A percentile compares a stretch with the other conserved stretches of the same genome.
These are phyloP conservation scores for Panicum miliaceum DNA, from an alignment of 176 grass and related monocot species.

Conservation along the genomic window DNA sequence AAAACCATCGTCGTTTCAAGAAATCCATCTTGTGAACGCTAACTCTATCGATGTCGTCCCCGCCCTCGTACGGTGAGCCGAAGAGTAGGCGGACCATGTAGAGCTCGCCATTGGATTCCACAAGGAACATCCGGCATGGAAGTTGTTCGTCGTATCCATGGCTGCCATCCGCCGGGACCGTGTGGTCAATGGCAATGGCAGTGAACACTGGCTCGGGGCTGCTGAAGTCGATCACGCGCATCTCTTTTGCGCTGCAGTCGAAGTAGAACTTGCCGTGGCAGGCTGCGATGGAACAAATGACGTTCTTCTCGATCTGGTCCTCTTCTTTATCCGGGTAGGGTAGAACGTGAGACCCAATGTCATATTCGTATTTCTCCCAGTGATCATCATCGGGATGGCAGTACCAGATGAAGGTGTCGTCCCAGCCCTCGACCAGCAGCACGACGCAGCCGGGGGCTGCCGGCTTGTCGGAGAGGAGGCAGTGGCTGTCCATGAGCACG, in stretches of 20 bases:
- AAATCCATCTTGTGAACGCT: constrained; percentile 16
- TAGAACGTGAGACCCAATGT: background rate
- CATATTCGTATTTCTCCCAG: background rate
- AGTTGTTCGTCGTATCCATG: background rate
- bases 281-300: background rate
- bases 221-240: background rate
- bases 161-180: background rate
- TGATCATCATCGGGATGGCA: background rate
- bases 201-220: background rate
- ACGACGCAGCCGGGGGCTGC: background rate
- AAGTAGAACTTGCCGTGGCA: background rate
- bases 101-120: constrained; percentile 23
- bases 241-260: background rate
- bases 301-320: background rate
- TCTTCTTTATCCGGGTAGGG: background rate
- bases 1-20: background rate
- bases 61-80: background rate
- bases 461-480: background rate
- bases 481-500: too few species aligned
- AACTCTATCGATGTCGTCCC: background rate
- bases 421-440: background rate
- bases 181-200: background rate
- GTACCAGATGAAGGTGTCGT: background rate
- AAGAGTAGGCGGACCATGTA: background rate
- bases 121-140: background rate